Conservation (phyloP, 148 eudicot genomes). For the Fagopyrum esculentum region DNA sequence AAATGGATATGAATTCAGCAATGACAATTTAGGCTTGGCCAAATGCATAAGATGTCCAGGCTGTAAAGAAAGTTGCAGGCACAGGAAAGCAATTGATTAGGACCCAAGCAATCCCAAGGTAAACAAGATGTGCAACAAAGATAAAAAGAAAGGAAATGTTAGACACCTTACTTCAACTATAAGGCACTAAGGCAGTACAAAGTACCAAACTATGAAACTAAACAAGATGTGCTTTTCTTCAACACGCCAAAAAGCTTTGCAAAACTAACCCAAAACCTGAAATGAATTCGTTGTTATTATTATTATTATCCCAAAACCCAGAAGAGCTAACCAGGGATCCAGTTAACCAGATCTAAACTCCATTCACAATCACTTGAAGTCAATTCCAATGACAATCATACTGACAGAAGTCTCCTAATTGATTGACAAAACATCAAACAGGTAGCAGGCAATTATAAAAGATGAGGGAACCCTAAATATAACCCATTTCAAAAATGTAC, state of each 20-base stretch:
- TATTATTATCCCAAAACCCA: too few relatives aligned
- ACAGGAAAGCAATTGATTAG: constrained; percentile 19
- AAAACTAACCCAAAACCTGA: background rate
- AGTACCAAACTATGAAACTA: background rate
- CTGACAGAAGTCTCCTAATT: background rate
- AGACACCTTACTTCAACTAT: constrained; percentile 3
- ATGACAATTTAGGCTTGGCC: constrained; percentile 24
- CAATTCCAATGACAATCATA: too few relatives aligned
- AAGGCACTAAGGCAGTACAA: background rate
- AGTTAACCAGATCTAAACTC: too few relatives aligned
- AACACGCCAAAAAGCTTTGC: background rate
- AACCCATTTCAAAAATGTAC: background rate
- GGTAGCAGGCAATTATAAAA: constrained; percentile 2
- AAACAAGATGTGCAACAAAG: background rate
- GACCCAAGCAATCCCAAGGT: constrained; percentile 14
- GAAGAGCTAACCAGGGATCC: too few relatives aligned
- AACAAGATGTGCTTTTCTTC: background rate
- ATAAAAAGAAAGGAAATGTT: background rate
- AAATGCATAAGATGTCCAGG: constrained; percentile 35
- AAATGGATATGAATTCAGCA: constrained; percentile 20
- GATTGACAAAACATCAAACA: background rate
- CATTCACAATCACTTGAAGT: too few relatives aligned
- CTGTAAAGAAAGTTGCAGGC: constrained; percentile 21
- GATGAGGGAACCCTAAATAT: background rate
- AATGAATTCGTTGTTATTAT: too few relatives aligned